Evolutionary conservation across 257 asterid species (phyloP).

Genomic region (Mitragyna speciosa): DNA sequence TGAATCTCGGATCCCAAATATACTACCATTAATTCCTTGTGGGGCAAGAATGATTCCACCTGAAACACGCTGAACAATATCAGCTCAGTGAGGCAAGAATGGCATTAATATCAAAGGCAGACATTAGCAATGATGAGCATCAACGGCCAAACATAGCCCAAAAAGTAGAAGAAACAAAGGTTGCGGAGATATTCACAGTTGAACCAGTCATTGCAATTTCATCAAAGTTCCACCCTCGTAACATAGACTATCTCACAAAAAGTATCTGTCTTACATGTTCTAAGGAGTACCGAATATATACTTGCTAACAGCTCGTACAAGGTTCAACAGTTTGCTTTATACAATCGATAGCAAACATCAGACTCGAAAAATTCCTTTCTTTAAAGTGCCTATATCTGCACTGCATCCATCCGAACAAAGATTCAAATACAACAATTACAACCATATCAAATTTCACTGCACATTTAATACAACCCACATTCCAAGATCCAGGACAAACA

Average conservation of each 20-base stretch:
- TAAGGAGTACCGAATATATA: too few relatives aligned
- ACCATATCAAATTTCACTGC: not conserved
- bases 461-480: not conserved
- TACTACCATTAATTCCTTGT: constrained; percentile 95
- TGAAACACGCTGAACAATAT: constrained; percentile 84
- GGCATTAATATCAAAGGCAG: not conserved
- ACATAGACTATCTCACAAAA: not conserved
- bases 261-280: not conserved
- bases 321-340: not conserved
- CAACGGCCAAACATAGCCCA: not conserved
- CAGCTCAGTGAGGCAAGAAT: constrained; percentile 66
- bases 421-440: not conserved
- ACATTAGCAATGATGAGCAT: not conserved
- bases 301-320: not conserved
- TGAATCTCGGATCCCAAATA: constrained; percentile 72
- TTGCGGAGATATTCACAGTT: not conserved
- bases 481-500: not conserved
- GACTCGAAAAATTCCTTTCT: not conserved
- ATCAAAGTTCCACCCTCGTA: not conserved
- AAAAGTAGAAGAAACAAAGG: not conserved
- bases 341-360: not conserved
- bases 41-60: constrained; percentile 99
- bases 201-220: not conserved
- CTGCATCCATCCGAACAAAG: not conserved
- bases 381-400: not conserved